A percentile compares a stretch with the other conserved stretches of the same genome.
Evolutionary conservation across 2,329 filamentous ascomycete genomes (phyloP).

Genomic region (Rutstroemia sp.): DNA sequence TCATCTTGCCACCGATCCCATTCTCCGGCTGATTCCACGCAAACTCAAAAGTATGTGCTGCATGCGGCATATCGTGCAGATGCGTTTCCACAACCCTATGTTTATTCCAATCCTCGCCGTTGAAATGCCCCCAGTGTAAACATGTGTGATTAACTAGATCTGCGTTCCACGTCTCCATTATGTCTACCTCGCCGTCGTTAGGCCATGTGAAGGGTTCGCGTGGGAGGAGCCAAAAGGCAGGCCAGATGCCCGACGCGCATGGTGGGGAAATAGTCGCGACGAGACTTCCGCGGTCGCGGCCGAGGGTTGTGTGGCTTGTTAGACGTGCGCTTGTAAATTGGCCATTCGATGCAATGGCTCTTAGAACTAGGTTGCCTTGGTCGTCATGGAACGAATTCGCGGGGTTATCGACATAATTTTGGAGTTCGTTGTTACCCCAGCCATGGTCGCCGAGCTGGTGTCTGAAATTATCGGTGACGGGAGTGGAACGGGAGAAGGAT

Average conservation of each 20-base stretch:
- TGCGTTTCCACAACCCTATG: conserved; percentile 47
- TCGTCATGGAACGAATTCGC: conserved; percentile 48
- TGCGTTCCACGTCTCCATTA: conserved; percentile 55
- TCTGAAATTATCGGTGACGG: conserved; percentile 46
- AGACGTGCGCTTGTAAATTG: conserved; percentile 49
- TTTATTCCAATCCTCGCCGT: conserved; percentile 46
- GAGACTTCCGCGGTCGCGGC: conserved; percentile 43
- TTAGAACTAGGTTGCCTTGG: conserved; percentile 44
- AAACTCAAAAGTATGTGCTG: conserved; percentile 46
- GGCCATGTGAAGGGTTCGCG: conserved; percentile 52
- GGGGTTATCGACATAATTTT: conserved; percentile 45
- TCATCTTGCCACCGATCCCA: conserved; percentile 38
- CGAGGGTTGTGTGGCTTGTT: conserved; percentile 44
- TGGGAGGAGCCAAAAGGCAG: conserved; percentile 54
- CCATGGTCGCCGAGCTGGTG: conserved; percentile 48
- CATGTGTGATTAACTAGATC: conserved; percentile 48
- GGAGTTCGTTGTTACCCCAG: conserved; percentile 55
- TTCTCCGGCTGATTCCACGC: conserved; percentile 44
- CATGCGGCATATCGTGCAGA: conserved; percentile 39
- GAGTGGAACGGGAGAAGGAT: conserved; percentile 38
- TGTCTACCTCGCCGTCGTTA: conserved; percentile 51
- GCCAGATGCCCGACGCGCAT: conserved; percentile 51
- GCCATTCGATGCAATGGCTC: conserved; percentile 39
- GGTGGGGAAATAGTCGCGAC: conserved; percentile 45
- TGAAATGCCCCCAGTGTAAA: conserved; percentile 52